These are phyloP conservation scores for Alternaria dauci DNA, from an alignment of 2,329 filamentous ascomycete species.

Conservation along the genomic window DNA sequence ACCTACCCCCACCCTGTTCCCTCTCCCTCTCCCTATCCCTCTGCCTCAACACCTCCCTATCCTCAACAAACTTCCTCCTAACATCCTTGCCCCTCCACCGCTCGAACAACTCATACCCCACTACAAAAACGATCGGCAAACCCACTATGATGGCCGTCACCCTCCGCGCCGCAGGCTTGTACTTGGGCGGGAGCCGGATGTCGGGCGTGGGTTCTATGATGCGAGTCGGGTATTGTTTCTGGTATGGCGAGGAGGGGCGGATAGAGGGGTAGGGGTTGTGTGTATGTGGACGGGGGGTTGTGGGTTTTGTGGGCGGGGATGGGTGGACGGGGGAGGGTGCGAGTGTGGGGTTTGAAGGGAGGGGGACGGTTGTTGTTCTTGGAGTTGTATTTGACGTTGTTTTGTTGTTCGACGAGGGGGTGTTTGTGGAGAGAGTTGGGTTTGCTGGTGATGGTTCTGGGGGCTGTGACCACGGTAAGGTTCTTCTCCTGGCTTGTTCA, in stretches of 20 bases:
- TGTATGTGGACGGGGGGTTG: neutral
- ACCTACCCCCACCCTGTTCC: neutral
- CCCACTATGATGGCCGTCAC: slow-evolving; percentile 48
- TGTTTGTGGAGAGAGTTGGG: neutral
- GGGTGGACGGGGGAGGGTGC: slow-evolving; percentile 20
- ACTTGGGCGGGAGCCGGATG: slow-evolving; percentile 39
- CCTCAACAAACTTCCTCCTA: slow-evolving; percentile 20
- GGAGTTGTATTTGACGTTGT: neutral
- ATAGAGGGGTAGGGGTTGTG: slow-evolving; percentile 11
- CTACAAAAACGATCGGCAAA: slow-evolving; percentile 45
- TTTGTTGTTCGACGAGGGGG: neutral
- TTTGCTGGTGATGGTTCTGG: neutral
- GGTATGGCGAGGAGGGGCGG: slow-evolving; percentile 1
- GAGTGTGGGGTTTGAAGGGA: slow-evolving; percentile 28
- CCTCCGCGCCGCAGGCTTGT: slow-evolving; percentile 42
- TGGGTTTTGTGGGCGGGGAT: slow-evolving; percentile 11
- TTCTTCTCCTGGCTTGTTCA: neutral
- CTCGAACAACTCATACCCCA: slow-evolving; percentile 44
- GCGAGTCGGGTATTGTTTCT: slow-evolving; percentile 8
- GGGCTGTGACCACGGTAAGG: neutral
- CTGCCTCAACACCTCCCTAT: neutral
- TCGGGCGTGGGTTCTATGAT: slow-evolving; percentile 34
- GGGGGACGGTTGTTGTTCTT: slow-evolving; percentile 34
- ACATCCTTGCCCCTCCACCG: slow-evolving; percentile 34
- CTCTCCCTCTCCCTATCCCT: neutral